Evolutionary conservation across 2,329 filamentous ascomycete genomes (phyloP).

Genomic region (Aspergillus clavatus): DNA sequence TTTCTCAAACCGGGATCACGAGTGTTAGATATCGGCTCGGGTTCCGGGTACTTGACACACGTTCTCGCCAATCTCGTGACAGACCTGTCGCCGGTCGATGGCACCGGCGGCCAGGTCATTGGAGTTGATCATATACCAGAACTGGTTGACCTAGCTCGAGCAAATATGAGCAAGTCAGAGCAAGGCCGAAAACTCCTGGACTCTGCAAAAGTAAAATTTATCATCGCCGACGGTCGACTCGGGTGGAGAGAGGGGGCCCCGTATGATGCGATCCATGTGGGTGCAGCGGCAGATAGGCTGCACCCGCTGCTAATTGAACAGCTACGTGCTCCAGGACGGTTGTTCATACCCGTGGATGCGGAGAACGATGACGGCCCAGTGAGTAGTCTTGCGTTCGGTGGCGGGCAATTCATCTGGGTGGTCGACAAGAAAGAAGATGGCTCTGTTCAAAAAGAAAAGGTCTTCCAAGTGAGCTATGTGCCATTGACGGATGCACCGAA

Average conservation of each 20-base stretch:
- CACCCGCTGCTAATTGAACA: conserved; percentile 71
- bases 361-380: conserved; percentile 29
- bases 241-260: conserved; percentile 57
- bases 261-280: conserved; percentile 95
- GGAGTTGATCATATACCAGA: conserved; percentile 69
- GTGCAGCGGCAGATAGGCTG: conserved; percentile 71
- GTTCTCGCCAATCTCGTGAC: conserved; percentile 72
- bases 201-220: conserved; percentile 63
- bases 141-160: conserved; percentile 57
- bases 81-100: conserved; percentile 18
- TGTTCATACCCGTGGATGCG: conserved; percentile 61
- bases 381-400: conserved; percentile 18
- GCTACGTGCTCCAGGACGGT: conserved; percentile 68
- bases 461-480: conserved; percentile 61
- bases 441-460: conserved; percentile 50
- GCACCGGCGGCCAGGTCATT: conserved; percentile 51
- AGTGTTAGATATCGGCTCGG: conserved; percentile 69
- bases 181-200: conserved; percentile 58
- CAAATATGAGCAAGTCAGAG: conserved; percentile 61
- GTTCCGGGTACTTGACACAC: conserved; percentile 80
- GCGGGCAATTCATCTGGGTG: conserved; percentile 57
- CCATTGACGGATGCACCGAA: conserved; percentile 57
- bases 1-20: conserved; percentile 51
- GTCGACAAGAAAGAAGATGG: conserved; percentile 60
- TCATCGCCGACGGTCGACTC: conserved; percentile 68